Evolutionary conservation across 2,329 filamentous ascomycete species (phyloP).

Genomic region (Paecilomyces formosus): DNA sequence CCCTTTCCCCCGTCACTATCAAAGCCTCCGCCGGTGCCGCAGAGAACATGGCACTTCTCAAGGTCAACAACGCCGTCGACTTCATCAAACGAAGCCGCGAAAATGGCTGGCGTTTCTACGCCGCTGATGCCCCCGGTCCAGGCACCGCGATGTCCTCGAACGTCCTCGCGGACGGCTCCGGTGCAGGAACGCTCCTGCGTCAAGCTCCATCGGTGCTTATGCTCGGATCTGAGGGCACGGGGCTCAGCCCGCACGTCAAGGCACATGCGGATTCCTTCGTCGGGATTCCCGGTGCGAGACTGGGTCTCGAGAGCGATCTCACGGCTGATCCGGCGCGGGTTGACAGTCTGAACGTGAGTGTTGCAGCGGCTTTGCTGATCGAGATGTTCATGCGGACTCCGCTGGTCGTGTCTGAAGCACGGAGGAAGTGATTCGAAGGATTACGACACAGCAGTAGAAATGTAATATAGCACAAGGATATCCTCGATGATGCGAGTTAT

Average conservation of each 20-base stretch:
- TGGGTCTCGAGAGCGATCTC: constrained; percentile 31
- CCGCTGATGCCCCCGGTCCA: constrained; percentile 51
- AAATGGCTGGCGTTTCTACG: constrained; percentile 77
- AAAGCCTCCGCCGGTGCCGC: constrained; percentile 86
- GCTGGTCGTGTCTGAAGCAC: constrained; percentile 16
- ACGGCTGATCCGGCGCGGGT: constrained; percentile 46
- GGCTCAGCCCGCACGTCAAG: constrained; percentile 58
- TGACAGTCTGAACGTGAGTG: constrained; percentile 90
- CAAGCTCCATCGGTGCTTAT: constrained; percentile 67
- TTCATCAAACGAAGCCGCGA: constrained; percentile 64
- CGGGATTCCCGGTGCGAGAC: constrained; percentile 52
- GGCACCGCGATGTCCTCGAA: constrained; percentile 9
- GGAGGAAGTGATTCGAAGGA: constrained; percentile 8
- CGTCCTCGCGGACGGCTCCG: background rate
- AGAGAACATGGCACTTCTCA: constrained; percentile 69
- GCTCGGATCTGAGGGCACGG: constrained; percentile 74
- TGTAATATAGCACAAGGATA: constrained; percentile 5
- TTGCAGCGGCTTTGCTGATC: constrained; percentile 68
- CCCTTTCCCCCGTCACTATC: constrained; percentile 67
- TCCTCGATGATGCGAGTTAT: background rate
- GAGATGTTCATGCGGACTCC: constrained; percentile 31
- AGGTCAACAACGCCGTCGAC: constrained; percentile 55
- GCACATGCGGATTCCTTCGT: constrained; percentile 57
- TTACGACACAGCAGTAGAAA: constrained; percentile 10
- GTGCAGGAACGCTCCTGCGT: constrained; percentile 32